Conservation (phyloP, 2,329 filamentous ascomycete species). For the Botrytis byssoidea region DNA sequence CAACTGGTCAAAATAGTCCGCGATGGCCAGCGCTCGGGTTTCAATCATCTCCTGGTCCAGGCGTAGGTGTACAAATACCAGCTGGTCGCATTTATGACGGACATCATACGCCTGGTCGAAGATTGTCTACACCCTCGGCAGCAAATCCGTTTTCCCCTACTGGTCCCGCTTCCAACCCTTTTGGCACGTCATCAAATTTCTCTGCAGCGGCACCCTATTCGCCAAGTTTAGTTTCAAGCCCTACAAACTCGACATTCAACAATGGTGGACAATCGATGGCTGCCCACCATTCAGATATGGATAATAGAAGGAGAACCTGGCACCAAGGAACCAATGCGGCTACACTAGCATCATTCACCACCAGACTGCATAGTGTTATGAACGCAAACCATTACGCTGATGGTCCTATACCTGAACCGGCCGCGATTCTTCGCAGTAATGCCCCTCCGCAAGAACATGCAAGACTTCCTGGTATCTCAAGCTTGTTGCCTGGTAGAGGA, state of each 20-base stretch:
- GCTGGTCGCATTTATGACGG: constrained; percentile 70
- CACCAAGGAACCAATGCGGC: constrained; percentile 72
- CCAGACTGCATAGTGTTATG: constrained; percentile 72
- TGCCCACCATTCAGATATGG: constrained; percentile 62
- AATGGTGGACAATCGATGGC: constrained; percentile 65
- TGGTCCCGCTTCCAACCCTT: constrained; percentile 40
- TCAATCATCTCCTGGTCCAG: constrained; percentile 58
- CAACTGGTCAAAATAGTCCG: constrained; percentile 73
- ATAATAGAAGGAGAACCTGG: constrained; percentile 84
- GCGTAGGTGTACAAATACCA: constrained; percentile 62
- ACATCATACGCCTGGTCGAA: constrained; percentile 65
- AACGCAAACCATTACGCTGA: constrained; percentile 60
- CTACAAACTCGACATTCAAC: constrained; percentile 63
- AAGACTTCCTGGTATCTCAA: constrained; percentile 84
- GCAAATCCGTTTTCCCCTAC: constrained; percentile 71
- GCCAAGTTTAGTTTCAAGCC: constrained; percentile 62
- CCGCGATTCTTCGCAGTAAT: constrained; percentile 33
- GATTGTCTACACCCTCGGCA: constrained; percentile 78
- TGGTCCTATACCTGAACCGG: constrained; percentile 32
- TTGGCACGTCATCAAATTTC: constrained; percentile 56
- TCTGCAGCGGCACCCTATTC: constrained; percentile 56
- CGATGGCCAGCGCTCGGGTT: constrained; percentile 63
- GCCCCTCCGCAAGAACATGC: constrained; percentile 50
- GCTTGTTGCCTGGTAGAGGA: constrained; percentile 74
- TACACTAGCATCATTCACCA: constrained; percentile 50